Conservation (phyloP, 441 rosid species). For the Eruca vesicaria region DNA sequence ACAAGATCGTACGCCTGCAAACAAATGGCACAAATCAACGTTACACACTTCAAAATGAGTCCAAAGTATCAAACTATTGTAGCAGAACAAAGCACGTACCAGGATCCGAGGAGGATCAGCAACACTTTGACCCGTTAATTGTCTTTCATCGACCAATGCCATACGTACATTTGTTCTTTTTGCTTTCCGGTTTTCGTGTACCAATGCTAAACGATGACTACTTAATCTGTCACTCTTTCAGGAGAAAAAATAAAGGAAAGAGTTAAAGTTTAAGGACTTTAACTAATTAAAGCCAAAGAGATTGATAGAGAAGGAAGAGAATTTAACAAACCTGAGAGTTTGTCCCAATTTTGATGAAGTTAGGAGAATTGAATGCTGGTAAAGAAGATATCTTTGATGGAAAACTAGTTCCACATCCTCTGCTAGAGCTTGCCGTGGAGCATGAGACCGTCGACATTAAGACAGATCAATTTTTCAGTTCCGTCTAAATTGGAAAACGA, state of each 20-base stretch:
- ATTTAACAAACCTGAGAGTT: conserved; percentile 42
- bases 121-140: conserved; percentile 37
- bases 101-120: conserved; percentile 52
- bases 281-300: background rate
- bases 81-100: conserved; percentile 41
- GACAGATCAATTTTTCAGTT: background rate
- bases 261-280: background rate
- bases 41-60: background rate
- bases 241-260: background rate
- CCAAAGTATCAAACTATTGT: background rate
- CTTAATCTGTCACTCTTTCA: conserved; percentile 43
- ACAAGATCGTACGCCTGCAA: conserved; percentile 91
- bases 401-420: conserved; percentile 4
- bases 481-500: background rate
- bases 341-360: conserved; percentile 30
- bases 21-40: conserved; percentile 12
- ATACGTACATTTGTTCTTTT: conserved; percentile 38
- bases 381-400: conserved; percentile 17
- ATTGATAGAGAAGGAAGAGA: background rate
- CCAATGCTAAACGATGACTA: conserved; percentile 33
- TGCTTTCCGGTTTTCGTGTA: conserved; percentile 22
- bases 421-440: conserved; percentile 25
- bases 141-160: conserved; percentile 81
- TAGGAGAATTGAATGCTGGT: conserved; percentile 14
- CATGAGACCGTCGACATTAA: conserved; percentile 51